Conservation (phyloP, 2,329 filamentous ascomycete genomes). For the Sarocladium oryzae region DNA sequence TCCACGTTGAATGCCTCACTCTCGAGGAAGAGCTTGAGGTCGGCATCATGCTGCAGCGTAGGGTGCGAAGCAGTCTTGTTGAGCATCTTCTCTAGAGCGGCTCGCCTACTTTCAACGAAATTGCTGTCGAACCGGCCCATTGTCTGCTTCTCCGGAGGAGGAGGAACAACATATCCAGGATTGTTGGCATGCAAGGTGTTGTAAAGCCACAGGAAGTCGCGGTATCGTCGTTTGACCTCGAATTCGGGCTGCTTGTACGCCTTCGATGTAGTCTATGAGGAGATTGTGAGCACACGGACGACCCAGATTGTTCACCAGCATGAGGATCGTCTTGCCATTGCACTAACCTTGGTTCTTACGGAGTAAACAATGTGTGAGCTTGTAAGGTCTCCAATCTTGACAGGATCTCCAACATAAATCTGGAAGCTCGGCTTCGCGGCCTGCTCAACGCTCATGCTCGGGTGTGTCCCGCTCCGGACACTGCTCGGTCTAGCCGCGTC, state of each 20-base stretch:
- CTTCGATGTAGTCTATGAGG: slow-evolving; percentile 77
- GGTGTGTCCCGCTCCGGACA: slow-evolving; percentile 49
- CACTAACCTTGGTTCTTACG: slow-evolving; percentile 76
- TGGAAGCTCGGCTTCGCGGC: slow-evolving; percentile 87
- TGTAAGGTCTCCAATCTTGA: slow-evolving; percentile 95
- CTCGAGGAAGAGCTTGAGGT: slow-evolving; percentile 93
- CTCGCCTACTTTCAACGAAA: slow-evolving; percentile 88
- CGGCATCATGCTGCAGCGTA: slow-evolving; percentile 84
- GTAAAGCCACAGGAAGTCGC: slow-evolving; percentile 97
- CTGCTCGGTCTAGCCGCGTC: slow-evolving; percentile 49
- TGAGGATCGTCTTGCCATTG: neutral
- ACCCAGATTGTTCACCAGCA: neutral
- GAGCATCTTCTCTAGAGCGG: slow-evolving; percentile 92
- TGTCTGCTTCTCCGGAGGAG: slow-evolving; percentile 95
- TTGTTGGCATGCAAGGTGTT: slow-evolving; percentile 91
- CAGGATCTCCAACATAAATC: slow-evolving; percentile 90
- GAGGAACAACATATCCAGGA: slow-evolving; percentile 89
- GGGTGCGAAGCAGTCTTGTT: slow-evolving; percentile 92
- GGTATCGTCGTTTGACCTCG: slow-evolving; percentile 85
- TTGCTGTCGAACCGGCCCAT: slow-evolving; percentile 93
- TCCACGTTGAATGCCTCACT: slow-evolving; percentile 95
- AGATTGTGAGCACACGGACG: neutral
- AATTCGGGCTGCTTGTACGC: slow-evolving; percentile 92
- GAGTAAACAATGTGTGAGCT: slow-evolving; percentile 98
- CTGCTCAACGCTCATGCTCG: slow-evolving; percentile 86